Conservation (phyloP, 805 yeast species). For the Saccharomycopsis sp. region DNA sequence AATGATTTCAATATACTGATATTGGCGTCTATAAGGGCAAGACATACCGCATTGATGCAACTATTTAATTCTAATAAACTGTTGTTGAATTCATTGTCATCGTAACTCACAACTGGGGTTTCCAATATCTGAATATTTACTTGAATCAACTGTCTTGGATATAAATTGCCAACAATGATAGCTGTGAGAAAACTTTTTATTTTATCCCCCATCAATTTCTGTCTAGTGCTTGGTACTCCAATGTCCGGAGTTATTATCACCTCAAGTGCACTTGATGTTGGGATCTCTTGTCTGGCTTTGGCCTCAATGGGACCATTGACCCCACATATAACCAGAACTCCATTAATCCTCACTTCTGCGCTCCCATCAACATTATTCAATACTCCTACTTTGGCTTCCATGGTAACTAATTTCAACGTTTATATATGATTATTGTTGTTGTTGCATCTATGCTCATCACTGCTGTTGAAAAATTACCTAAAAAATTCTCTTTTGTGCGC, state of each 20-base stretch:
- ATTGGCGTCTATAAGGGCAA: constrained; percentile 78
- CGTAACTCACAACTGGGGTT: constrained; percentile 30
- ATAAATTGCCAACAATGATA: constrained; percentile 47
- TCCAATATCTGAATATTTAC: constrained; percentile 59
- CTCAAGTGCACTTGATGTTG: constrained; percentile 71
- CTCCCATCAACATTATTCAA: constrained; percentile 76
- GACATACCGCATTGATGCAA: constrained; percentile 62
- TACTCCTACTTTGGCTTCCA: constrained; percentile 24
- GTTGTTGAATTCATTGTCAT: constrained; percentile 26
- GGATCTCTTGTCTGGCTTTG: constrained; percentile 74
- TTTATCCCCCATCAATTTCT: constrained; percentile 67
- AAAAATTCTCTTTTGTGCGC: too few relatives aligned
- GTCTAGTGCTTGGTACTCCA: constrained; percentile 72
- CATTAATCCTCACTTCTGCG: constrained; percentile 45
- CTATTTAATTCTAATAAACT: constrained; percentile 52
- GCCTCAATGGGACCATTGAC: constrained; percentile 92
- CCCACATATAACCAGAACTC: constrained; percentile 58
- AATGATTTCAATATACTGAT: constrained; percentile 40
- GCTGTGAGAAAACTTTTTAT: constrained; percentile 54
- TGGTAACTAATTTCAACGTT: neutral
- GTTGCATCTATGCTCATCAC: too few relatives aligned
- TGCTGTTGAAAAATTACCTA: too few relatives aligned
- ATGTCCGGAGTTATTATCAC: constrained; percentile 69
- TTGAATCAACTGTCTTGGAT: constrained; percentile 77
- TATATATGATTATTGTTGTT: neutral